Conservation (phyloP, 2,329 filamentous ascomycete species). For the Pseudocercospora eumusae region DNA sequence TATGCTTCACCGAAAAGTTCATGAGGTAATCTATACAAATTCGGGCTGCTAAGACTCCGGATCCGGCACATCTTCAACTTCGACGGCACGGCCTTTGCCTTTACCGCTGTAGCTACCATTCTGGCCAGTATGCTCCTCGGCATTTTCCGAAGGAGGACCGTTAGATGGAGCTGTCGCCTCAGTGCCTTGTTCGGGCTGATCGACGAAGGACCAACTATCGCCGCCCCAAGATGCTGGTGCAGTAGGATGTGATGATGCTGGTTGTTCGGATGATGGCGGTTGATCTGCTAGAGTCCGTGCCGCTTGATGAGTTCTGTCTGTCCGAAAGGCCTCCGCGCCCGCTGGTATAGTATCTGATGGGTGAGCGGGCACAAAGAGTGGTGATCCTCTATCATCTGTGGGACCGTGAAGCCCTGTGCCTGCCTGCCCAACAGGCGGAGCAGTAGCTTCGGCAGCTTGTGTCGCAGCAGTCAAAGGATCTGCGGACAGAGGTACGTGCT, state of each 20-base stretch:
- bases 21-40: neutral
- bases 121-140: constrained; percentile 9
- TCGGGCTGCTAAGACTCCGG: constrained; percentile 20
- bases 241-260: constrained; percentile 2
- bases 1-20: neutral
- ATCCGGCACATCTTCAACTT: constrained; percentile 45
- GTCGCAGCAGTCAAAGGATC: neutral
- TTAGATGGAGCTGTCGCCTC: constrained; percentile 1
- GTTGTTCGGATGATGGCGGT: neutral
- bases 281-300: neutral
- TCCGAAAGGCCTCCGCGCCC: neutral
- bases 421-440: neutral
- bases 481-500: neutral
- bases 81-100: constrained; percentile 43
- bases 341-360: constrained; percentile 8
- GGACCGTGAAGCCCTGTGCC: constrained; percentile 25
- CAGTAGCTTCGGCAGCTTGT: constrained; percentile 1
- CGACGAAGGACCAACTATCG: constrained; percentile 26
- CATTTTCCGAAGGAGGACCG: neutral
- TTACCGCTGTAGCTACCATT: constrained; percentile 32
- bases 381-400: constrained; percentile 35
- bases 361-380: constrained; percentile 33
- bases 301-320: neutral
- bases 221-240: constrained; percentile 24
- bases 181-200: neutral